These are phyloP conservation scores for Apiospora hydei DNA, from an alignment of 2,329 filamentous ascomycete genomes.

Conservation along the genomic window DNA sequence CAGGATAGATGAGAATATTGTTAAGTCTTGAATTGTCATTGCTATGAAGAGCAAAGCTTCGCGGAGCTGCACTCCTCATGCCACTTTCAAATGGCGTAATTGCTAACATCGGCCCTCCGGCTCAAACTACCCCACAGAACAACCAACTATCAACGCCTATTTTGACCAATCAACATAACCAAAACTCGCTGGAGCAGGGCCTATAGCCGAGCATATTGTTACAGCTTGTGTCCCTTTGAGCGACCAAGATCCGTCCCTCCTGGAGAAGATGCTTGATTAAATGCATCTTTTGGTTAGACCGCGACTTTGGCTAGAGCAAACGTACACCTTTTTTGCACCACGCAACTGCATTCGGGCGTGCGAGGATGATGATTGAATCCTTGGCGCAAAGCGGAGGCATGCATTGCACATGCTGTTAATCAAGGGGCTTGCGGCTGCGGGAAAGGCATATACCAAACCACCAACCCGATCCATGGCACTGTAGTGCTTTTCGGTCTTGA, in stretches of 20 bases:
- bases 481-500: background rate
- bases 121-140: conserved; percentile 18
- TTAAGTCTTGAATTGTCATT: background rate
- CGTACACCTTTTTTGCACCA: background rate
- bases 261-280: background rate
- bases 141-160: conserved; percentile 20
- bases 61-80: conserved; percentile 17
- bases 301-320: background rate
- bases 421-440: background rate
- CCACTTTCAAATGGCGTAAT: conserved; percentile 21
- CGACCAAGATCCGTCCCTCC: background rate
- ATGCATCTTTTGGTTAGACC: background rate
- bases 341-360: background rate
- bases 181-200: background rate
- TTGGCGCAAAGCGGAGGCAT: background rate
- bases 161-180: conserved; percentile 9
- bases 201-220: conserved; percentile 18
- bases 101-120: conserved; percentile 12
- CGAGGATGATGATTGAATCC: background rate
- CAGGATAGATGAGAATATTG: background rate
- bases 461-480: background rate
- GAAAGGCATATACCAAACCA: background rate
- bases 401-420: background rate
- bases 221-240: conserved; percentile 5
- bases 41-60: conserved; percentile 5